Base-by-base conservation (phyloP, 192 early-diverging fungal species). In the Thamnidium elegans region DNA sequence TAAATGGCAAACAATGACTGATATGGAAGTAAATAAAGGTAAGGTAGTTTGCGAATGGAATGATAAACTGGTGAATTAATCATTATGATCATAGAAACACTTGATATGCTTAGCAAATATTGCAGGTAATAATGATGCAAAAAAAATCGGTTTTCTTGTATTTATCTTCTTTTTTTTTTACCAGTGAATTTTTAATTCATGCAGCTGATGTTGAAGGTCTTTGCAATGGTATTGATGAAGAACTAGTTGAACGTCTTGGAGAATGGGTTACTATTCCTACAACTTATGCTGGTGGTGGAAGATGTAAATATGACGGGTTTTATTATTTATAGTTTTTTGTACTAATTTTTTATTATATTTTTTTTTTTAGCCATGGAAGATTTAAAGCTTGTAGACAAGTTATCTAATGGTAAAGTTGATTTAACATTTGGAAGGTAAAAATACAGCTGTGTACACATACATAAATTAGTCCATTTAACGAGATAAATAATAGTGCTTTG, bases 191-290 rank as follows among this genome's bases (percentile, higher is more conserved):
- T 71, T 74, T 99, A 39, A 87, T 99, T 31, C 97, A 99, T 74
- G 97, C 97, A 1, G 94, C 97, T 2, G 95, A 99, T 71, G 95
- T 99, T 26, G 97, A 99, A 68, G 97, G 97, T 3, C 78, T 98
- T 26, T 97, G 95, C 72, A 80, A 89, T 48, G 97, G 97, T 8
- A 92, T 99, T 59, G 97, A 99, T 64, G 75, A 81, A 63, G 85
- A 87, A 7, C 87, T 99, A 23, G 97, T 99, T 0, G 60, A 79
- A 77, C 68, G 86, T 84, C 73, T 97, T 17, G 97, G 89, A 2
- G 81, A 86, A 69, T 94, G 94, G 93, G 85, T 84, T 17, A 79
- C 81, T 1, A 88, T 99, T 63, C 94, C 95, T 7, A 89, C 89
- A 15, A 97, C 95, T 0, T 99, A 99, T 77, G 97, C 97, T 0